A percentile compares a stretch with the other conserved stretches of the same genome.
Evolutionary conservation across 2,329 filamentous ascomycete species (phyloP).

Genomic region (Fusarium domesticum): DNA sequence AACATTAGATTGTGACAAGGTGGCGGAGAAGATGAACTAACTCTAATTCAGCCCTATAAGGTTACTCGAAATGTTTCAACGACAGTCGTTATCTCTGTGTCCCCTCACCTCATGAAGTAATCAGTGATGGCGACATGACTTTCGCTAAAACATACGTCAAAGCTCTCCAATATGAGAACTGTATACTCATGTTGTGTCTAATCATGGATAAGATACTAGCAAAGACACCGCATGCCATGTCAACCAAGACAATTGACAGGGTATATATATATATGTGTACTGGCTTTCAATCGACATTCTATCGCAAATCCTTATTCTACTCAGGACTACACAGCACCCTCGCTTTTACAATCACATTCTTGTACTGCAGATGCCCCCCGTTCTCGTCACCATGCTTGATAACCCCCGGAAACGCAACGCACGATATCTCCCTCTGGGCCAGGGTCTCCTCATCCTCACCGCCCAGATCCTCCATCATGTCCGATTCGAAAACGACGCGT

Average conservation of each 20-base stretch:
- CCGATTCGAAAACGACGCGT: conserved; percentile 52
- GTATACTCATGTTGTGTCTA: neutral
- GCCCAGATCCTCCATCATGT: conserved; percentile 64
- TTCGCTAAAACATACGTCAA: too few relatives aligned
- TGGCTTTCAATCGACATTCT: neutral
- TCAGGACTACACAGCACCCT: conserved; percentile 58
- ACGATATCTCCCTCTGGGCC: conserved; percentile 52
- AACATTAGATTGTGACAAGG: neutral
- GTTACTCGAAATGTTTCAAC: neutral
- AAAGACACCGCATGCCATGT: neutral
- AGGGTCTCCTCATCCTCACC: conserved; percentile 59
- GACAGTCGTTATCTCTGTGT: too few relatives aligned
- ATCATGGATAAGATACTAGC: too few relatives aligned
- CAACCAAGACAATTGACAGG: neutral
- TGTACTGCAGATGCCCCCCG: conserved; percentile 57
- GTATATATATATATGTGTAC: neutral
- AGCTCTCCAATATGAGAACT: too few relatives aligned
- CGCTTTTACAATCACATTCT: conserved; percentile 64
- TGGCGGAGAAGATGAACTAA: neutral
- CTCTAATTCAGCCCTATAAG: neutral
- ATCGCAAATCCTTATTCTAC: conserved; percentile 7
- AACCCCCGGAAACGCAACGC: conserved; percentile 62
- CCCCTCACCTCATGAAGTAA: too few relatives aligned
- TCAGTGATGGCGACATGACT: too few relatives aligned
- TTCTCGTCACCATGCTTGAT: conserved; percentile 64